Evolutionary conservation across 441 rosid genomes (phyloP).

Genomic region (Metrosideros polymorpha): DNA sequence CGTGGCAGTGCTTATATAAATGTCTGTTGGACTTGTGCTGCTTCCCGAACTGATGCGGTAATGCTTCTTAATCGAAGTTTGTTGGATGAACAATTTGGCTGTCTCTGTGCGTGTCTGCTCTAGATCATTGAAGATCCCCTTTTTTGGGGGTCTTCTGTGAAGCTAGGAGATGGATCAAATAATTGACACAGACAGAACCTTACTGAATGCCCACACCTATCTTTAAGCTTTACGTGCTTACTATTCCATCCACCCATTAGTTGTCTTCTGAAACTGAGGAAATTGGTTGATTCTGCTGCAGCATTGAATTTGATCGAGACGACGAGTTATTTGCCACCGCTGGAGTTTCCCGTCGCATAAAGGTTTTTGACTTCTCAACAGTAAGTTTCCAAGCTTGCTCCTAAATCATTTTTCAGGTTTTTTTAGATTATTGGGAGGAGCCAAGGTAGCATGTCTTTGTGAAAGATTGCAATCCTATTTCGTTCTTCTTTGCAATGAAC

Average conservation of each 20-base stretch:
- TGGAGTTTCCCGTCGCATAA: conserved; percentile 93
- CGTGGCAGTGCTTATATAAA: neutral
- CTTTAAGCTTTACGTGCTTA: neutral
- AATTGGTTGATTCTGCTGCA: conserved; percentile 26
- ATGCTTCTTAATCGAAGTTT: neutral
- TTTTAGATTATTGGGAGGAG: neutral
- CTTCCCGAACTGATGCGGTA: neutral
- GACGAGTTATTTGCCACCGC: conserved; percentile 97
- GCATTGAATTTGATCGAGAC: conserved; percentile 97
- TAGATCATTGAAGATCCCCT: neutral
- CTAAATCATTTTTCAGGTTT: neutral
- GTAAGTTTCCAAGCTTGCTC: conserved; percentile 32
- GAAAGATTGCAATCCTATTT: neutral
- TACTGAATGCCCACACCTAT: neutral
- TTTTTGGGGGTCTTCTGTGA: neutral
- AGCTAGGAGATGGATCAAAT: neutral
- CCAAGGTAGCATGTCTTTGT: neutral
- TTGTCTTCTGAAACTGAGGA: neutral
- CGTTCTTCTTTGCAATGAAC: neutral
- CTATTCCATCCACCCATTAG: neutral
- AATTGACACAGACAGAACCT: neutral
- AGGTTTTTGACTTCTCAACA: conserved; percentile 88
- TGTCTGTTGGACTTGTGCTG: neutral
- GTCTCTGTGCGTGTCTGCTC: neutral
- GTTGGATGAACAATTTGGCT: neutral